These are phyloP conservation scores for Psidium friedrichsthalianum DNA, from an alignment of 345 rosid species.

Conservation along the genomic window DNA sequence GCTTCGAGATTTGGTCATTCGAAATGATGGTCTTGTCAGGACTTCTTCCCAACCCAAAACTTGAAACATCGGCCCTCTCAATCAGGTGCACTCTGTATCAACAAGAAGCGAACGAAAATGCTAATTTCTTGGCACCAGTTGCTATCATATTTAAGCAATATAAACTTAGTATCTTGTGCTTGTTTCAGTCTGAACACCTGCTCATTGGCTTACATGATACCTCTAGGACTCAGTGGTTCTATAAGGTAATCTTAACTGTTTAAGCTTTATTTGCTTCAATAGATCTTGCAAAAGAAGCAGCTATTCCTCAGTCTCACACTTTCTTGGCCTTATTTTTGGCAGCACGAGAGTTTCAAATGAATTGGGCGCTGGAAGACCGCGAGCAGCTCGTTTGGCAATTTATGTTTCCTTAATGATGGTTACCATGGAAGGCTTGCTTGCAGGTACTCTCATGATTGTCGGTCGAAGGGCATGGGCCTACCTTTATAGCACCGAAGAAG, in stretches of 20 bases:
- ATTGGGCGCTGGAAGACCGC: slow-evolving; percentile 41
- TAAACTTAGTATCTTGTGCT: slow-evolving; percentile 27
- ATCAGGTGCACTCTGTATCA: background rate
- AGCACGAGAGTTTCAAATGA: slow-evolving; percentile 47
- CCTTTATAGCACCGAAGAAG: slow-evolving; percentile 22
- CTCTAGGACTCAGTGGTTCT: slow-evolving; percentile 16
- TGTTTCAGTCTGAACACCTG: slow-evolving; percentile 13
- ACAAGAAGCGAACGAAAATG: background rate
- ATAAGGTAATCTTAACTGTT: slow-evolving; percentile 2
- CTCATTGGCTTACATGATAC: slow-evolving; percentile 6
- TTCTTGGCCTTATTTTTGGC: background rate
- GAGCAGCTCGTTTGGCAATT: slow-evolving; percentile 28
- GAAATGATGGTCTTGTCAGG: background rate
- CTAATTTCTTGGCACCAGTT: background rate
- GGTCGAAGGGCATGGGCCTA: slow-evolving; percentile 19
- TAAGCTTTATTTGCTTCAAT: background rate
- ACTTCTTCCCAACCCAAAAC: background rate
- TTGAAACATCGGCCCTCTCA: background rate
- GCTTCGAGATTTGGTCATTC: background rate
- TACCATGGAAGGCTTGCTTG: slow-evolving; percentile 15
- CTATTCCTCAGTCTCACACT: background rate
- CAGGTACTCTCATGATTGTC: slow-evolving; percentile 12
- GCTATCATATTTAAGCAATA: background rate
- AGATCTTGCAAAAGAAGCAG: background rate
- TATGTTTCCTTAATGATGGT: slow-evolving; percentile 9